These are phyloP conservation scores for Globisporangium nunn DNA, from an alignment of 352 stramenopile genomes.

Conservation along the genomic window DNA sequence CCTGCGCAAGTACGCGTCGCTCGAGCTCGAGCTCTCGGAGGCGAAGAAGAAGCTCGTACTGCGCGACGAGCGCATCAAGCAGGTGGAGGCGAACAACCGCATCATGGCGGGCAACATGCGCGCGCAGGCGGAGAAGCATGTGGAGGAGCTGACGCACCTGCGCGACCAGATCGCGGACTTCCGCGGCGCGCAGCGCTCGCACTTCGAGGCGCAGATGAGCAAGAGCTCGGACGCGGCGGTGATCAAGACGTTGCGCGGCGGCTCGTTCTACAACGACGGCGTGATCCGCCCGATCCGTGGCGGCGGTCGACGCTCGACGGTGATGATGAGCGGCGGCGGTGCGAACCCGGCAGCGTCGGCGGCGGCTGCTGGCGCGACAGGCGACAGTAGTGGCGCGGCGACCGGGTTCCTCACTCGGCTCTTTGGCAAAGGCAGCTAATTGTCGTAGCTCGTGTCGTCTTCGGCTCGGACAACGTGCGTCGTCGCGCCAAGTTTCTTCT, in stretches of 20 bases:
- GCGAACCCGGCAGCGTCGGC: constrained; percentile 3
- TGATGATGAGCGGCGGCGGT: constrained; percentile 16
- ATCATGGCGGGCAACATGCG: constrained; percentile 88
- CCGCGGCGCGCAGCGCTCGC: constrained; percentile 62
- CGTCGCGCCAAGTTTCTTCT: too few species aligned
- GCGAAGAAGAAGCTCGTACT: constrained; percentile 86
- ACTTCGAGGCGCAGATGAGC: constrained; percentile 67
- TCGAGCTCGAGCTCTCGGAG: constrained; percentile 85
- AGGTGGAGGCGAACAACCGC: constrained; percentile 84
- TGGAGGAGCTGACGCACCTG: constrained; percentile 81
- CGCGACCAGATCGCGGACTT: constrained; percentile 83
- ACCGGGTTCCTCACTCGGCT: constrained; percentile 46
- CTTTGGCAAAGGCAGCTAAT: constrained; percentile 31
- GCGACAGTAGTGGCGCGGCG: constrained; percentile 13
- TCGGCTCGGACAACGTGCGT: not conserved
- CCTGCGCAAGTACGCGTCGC: constrained; percentile 85
- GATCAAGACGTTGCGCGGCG: constrained; percentile 65
- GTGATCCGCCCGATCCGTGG: constrained; percentile 73
- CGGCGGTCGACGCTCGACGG: constrained; percentile 55
- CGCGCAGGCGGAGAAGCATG: constrained; percentile 82
- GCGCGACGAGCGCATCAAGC: constrained; percentile 87
- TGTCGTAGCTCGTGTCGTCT: not conserved
- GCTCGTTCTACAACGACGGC: constrained; percentile 56
- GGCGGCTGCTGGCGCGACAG: constrained; percentile 8
- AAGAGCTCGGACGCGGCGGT: constrained; percentile 27